These are phyloP conservation scores for Ophioceras dolichostomum DNA, from an alignment of 2,329 filamentous ascomycete species.

Conservation along the genomic window DNA sequence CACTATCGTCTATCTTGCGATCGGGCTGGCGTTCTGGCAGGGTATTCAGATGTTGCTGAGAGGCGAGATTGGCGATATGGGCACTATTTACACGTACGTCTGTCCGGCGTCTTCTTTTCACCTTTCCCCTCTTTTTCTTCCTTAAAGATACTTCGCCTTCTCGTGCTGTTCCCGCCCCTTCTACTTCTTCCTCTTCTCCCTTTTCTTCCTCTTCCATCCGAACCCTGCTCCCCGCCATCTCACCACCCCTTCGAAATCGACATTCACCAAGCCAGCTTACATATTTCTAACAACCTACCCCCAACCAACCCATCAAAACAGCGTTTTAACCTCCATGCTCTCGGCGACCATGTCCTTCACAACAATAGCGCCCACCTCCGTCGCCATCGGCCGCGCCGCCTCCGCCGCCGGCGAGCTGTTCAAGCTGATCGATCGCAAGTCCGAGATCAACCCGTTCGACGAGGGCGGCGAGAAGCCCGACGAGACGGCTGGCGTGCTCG, in stretches of 20 bases:
- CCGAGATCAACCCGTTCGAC: constrained; percentile 22
- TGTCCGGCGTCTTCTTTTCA: too few species aligned
- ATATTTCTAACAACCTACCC: background rate
- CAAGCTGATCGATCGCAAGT: constrained; percentile 22
- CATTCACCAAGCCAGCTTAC: too few species aligned
- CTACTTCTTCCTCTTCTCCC: background rate
- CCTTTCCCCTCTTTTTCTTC: too few species aligned
- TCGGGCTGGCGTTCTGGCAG: constrained; percentile 38
- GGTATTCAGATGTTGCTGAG: constrained; percentile 31
- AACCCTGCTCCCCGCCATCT: background rate
- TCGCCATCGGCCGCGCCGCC: constrained; percentile 25
- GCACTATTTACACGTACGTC: constrained; percentile 1
- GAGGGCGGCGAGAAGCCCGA: constrained; percentile 16
- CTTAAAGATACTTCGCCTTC: too few species aligned
- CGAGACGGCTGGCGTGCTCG: constrained; percentile 18
- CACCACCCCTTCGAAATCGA: background rate
- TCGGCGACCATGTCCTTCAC: constrained; percentile 23
- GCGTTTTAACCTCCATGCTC: constrained; percentile 24
- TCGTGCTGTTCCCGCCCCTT: too few species aligned
- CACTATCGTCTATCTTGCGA: constrained; percentile 33
- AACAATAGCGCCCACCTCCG: constrained; percentile 21
- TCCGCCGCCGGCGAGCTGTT: constrained; percentile 23
- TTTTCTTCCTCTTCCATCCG: background rate
- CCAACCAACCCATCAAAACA: too few species aligned
- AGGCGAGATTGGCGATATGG: constrained; percentile 26